These are phyloP conservation scores for Chloridella minuta DNA, from an alignment of 352 stramenopile species.

Conservation along the genomic window DNA sequence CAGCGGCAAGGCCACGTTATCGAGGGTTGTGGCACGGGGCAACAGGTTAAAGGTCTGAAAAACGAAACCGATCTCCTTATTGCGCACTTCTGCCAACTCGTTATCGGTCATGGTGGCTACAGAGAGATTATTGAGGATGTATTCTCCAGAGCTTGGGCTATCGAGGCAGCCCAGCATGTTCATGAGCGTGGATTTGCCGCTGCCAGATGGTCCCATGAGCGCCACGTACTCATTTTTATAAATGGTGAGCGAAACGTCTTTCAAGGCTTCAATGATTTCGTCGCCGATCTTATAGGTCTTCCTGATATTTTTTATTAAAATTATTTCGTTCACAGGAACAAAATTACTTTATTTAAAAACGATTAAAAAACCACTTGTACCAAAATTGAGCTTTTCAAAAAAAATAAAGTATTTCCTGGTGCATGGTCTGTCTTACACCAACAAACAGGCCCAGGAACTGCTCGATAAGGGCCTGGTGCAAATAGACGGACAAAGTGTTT, in stretches of 20 bases:
- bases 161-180: slow-evolving; percentile 44
- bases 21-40: slow-evolving; percentile 27
- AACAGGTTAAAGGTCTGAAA: slow-evolving; percentile 54
- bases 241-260: slow-evolving; percentile 30
- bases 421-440: too few species aligned
- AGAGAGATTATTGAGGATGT: slow-evolving; percentile 29
- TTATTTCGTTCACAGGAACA: too few species aligned
- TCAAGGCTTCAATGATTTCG: slow-evolving; percentile 19
- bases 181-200: slow-evolving; percentile 44
- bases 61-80: slow-evolving; percentile 30
- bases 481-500: too few species aligned
- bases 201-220: slow-evolving; percentile 40
- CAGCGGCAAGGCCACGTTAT: slow-evolving; percentile 53
- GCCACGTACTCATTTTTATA: slow-evolving; percentile 27
- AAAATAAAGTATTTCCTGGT: too few species aligned
- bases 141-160: slow-evolving; percentile 26
- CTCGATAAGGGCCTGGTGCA: too few species aligned
- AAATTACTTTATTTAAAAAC: too few species aligned
- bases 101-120: slow-evolving; percentile 28
- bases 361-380: too few species aligned
- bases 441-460: too few species aligned
- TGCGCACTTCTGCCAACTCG: slow-evolving; percentile 28
- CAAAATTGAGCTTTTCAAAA: too few species aligned
- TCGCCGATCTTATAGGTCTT: too few species aligned
- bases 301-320: too few species aligned